Evolutionary conservation across 306 rosid species (phyloP).

Genomic region (Quercus alba): DNA sequence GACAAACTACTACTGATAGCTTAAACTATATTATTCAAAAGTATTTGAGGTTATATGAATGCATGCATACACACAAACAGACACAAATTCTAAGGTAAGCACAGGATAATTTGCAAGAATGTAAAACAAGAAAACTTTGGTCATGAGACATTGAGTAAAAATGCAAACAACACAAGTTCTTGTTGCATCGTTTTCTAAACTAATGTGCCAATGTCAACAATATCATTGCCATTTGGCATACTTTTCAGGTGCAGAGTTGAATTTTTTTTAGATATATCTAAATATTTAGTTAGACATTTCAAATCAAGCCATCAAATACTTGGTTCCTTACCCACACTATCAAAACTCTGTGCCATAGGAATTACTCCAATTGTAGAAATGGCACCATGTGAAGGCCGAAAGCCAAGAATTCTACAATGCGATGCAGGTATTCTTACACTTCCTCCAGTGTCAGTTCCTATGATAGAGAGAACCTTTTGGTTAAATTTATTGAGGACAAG

Average conservation of each 20-base stretch:
- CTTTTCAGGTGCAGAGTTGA: neutral
- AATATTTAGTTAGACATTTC: neutral
- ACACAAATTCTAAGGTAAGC: neutral
- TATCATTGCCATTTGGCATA: neutral
- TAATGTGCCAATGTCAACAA: neutral
- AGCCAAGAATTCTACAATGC: slow-evolving; percentile 85
- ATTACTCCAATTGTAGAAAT: slow-evolving; percentile 62
- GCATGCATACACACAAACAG: neutral
- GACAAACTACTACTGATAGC: neutral
- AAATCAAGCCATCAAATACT: slow-evolving; percentile 1
- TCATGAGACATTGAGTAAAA: neutral
- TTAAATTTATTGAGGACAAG: slow-evolving; percentile 9
- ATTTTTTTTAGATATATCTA: neutral
- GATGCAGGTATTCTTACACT: slow-evolving; percentile 95
- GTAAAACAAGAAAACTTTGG: neutral
- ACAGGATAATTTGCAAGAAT: neutral
- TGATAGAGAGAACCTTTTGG: neutral
- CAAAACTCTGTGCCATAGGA: slow-evolving; percentile 93
- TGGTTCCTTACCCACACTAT: slow-evolving; percentile 70
- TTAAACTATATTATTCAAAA: neutral
- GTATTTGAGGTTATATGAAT: neutral
- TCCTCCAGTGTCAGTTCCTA: slow-evolving; percentile 96
- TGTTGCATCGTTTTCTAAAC: neutral
- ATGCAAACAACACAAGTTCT: neutral
- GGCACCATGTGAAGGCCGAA: slow-evolving; percentile 80